Conservation (phyloP, 495 filamentous ascomycete species). For the Aspergillus homomorphus region DNA sequence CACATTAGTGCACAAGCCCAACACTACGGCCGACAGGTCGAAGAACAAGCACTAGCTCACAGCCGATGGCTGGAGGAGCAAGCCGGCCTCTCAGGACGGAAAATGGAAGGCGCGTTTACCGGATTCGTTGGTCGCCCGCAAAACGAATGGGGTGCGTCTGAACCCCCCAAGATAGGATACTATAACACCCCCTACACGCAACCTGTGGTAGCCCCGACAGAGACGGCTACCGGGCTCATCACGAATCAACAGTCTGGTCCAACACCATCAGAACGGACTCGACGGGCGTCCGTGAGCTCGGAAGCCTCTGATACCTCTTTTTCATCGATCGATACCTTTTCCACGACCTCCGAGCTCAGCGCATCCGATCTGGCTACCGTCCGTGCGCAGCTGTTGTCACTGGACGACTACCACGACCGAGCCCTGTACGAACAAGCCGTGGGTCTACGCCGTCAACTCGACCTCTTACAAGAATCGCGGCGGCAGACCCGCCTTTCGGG, state of each 20-base stretch:
- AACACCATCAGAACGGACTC: conserved; percentile 21
- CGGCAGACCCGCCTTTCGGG: conserved; percentile 30
- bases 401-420: conserved; percentile 41
- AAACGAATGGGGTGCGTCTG: conserved; percentile 9
- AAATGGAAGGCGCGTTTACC: conserved; percentile 22
- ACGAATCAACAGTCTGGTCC: conserved; percentile 5
- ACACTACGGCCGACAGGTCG: conserved; percentile 39
- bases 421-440: conserved; percentile 39
- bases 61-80: conserved; percentile 45
- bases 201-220: background rate
- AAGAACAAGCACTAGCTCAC: conserved; percentile 42
- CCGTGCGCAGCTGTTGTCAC: conserved; percentile 37
- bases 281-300: conserved; percentile 36
- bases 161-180: conserved; percentile 15
- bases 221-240: background rate
- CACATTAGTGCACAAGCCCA: conserved; percentile 41
- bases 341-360: conserved; percentile 41
- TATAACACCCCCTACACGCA: conserved; percentile 13
- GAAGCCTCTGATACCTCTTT: conserved; percentile 38
- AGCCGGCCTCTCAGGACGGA: conserved; percentile 28
- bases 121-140: conserved; percentile 8
- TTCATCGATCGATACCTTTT: conserved; percentile 42
- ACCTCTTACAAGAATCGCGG: conserved; percentile 36
- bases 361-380: conserved; percentile 41
- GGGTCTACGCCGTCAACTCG: conserved; percentile 39